Percentiles rank a stretch among this genome's conserved stretches.
phyloP scores from a whole-genome alignment of 2,329 filamentous ascomycete species.

The Drechslerella dactyloides region DNA sequence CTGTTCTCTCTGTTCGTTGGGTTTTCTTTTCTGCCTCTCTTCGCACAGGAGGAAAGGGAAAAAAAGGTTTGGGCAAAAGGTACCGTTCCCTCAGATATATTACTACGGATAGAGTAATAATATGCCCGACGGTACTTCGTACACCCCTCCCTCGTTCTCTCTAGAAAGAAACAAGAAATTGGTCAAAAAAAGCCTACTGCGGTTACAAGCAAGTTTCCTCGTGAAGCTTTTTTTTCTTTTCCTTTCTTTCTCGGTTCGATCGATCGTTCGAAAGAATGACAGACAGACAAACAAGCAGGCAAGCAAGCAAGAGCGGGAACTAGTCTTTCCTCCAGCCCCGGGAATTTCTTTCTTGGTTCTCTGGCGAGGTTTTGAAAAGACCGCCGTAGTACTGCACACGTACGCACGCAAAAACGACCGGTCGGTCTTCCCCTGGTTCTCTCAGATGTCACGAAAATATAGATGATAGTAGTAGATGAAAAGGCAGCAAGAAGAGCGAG shows the following conservation, averaged over 20 bases:
- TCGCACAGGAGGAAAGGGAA: conserved; percentile 3
- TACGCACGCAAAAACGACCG: no score
- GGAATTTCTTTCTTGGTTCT: conserved; percentile 21
- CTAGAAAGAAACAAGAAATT: conserved; percentile 44
- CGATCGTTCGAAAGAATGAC: conserved; percentile 17
- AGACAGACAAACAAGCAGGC: no score
- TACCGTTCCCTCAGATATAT: conserved; percentile 32
- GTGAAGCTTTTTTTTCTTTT: conserved; percentile 10
- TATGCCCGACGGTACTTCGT: conserved; percentile 20
- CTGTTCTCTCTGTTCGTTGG: no score
- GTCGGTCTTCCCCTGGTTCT: conserved; percentile 31
- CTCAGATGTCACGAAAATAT: conserved; percentile 51
- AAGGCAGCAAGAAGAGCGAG: conserved; percentile 16
- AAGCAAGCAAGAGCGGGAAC: conserved; percentile 25
- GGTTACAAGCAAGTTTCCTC: conserved; percentile 50
- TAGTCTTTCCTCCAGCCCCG: no score
- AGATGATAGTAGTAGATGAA: conserved; percentile 36
- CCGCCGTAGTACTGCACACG: conserved; percentile 24
- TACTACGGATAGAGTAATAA: conserved; percentile 14
- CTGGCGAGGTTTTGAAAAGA: conserved; percentile 35
- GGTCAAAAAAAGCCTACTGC: conserved; percentile 50
- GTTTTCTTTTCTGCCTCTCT: not conserved
- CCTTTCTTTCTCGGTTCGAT: conserved; percentile 17
- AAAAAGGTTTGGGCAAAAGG: conserved; percentile 23
- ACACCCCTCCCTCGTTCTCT: conserved; percentile 37